phyloP scores from a whole-genome alignment of 2,329 filamentous ascomycete species.

The Cryphonectria nitschkei region DNA sequence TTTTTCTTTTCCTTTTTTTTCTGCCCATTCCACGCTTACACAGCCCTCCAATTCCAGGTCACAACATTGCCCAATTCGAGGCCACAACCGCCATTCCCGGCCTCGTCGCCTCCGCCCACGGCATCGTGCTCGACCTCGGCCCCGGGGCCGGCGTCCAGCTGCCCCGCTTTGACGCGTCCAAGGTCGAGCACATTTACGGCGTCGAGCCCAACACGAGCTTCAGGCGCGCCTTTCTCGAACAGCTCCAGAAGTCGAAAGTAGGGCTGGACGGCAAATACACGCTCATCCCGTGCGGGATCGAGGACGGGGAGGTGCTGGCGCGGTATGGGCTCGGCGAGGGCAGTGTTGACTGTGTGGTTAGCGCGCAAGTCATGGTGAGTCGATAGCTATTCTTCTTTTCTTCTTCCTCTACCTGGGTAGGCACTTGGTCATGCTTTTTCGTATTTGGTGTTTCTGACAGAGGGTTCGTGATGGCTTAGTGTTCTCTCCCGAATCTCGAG shows the following conservation, averaged over 20 bases:
- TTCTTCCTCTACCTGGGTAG: neutral
- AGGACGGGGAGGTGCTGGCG: constrained; percentile 44
- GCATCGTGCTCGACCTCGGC: constrained; percentile 48
- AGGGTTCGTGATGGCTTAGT: constrained; percentile 28
- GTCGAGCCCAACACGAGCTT: constrained; percentile 47
- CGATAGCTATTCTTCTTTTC: neutral
- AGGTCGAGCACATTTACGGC: constrained; percentile 42
- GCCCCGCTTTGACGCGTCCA: constrained; percentile 39
- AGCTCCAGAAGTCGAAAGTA: constrained; percentile 34
- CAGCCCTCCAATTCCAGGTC: neutral
- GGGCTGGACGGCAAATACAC: constrained; percentile 43
- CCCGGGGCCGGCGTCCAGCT: constrained; percentile 50
- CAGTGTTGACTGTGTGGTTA: constrained; percentile 45
- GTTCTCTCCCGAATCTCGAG: constrained; percentile 41
- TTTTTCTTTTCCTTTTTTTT: neutral
- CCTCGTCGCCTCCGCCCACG: constrained; percentile 31
- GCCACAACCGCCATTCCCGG: constrained; percentile 23
- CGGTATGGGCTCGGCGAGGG: constrained; percentile 40
- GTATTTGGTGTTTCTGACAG: neutral
- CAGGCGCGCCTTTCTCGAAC: constrained; percentile 36
- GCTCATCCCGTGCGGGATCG: constrained; percentile 42
- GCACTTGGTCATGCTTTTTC: neutral
- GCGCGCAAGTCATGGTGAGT: constrained; percentile 45
- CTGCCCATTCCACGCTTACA: neutral
- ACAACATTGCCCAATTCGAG: constrained; percentile 23